Percentiles rank a stretch among this genome's conserved stretches.
Evolutionary conservation across 148 eudicot genomes (phyloP).

Genomic region (Linanthus parryae): DNA sequence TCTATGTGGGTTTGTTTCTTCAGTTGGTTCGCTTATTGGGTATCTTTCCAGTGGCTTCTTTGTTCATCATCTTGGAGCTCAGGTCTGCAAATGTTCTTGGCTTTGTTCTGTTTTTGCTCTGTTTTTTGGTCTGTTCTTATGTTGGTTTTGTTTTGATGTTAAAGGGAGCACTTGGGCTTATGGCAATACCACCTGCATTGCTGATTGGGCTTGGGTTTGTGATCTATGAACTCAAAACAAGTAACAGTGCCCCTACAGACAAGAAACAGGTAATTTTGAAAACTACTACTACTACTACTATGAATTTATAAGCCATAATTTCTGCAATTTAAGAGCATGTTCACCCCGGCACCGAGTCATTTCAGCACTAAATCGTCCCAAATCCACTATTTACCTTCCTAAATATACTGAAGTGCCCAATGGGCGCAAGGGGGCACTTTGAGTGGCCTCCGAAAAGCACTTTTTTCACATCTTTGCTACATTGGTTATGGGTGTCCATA

Average conservation of each 20-base stretch:
- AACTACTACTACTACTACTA: too few species aligned
- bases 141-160: neutral
- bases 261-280: conserved; percentile 32
- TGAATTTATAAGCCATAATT: too few species aligned
- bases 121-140: neutral
- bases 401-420: too few species aligned
- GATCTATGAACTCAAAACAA: conserved; percentile 33
- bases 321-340: too few species aligned
- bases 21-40: conserved; percentile 52
- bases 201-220: conserved; percentile 43
- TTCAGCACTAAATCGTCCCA: too few species aligned
- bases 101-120: neutral
- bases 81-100: conserved; percentile 23
- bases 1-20: conserved; percentile 40
- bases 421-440: too few species aligned
- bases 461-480: too few species aligned
- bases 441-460: too few species aligned
- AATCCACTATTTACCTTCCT: too few species aligned
- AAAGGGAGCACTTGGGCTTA: conserved; percentile 51
- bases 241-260: conserved; percentile 1
- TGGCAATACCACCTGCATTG: conserved; percentile 37
- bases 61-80: conserved; percentile 60
- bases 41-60: conserved; percentile 44
- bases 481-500: too few species aligned
- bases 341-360: too few species aligned